These are phyloP conservation scores for Cerrena zonata DNA, from an alignment of 1,284 basidiomycete species.

Conservation along the genomic window DNA sequence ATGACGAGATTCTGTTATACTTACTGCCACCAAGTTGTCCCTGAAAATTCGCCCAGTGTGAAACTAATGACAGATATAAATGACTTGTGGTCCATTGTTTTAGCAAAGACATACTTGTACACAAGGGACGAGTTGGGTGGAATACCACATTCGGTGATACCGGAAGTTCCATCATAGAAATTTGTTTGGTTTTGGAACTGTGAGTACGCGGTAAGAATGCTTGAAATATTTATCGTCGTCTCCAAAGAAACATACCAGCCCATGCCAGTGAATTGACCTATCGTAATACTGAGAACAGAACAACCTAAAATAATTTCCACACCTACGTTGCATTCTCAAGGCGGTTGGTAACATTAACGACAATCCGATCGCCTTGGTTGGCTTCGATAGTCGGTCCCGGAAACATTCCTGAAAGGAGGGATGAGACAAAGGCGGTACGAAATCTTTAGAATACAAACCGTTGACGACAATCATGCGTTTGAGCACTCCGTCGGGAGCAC, in stretches of 20 bases:
- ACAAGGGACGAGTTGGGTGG: constrained; percentile 39
- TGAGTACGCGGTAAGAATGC: neutral
- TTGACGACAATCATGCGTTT: constrained; percentile 43
- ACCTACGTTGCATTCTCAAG: constrained; percentile 29
- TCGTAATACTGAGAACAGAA: neutral
- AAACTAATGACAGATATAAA: constrained; percentile 12
- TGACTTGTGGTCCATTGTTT: neutral
- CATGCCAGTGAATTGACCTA: constrained; percentile 42
- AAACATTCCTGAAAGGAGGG: constrained; percentile 26
- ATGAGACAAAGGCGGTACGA: neutral
- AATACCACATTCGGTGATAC: constrained; percentile 48
- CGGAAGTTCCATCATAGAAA: constrained; percentile 41
- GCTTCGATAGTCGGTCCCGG: constrained; percentile 47
- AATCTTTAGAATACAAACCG: constrained; percentile 18
- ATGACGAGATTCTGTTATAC: constrained; percentile 8
- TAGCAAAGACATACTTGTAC: constrained; percentile 32
- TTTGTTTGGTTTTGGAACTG: constrained; percentile 33
- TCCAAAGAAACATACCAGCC: constrained; percentile 28
- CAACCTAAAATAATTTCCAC: neutral
- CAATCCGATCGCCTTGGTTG: constrained; percentile 39
- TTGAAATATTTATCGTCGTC: neutral
- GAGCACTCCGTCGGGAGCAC: constrained; percentile 33
- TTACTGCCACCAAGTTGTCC: constrained; percentile 33
- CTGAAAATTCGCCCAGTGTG: constrained; percentile 24
- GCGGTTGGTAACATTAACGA: constrained; percentile 38